Evolutionary conservation across 2,329 filamentous ascomycete species (phyloP).

Genomic region (Dothiorella sarmentorum): DNA sequence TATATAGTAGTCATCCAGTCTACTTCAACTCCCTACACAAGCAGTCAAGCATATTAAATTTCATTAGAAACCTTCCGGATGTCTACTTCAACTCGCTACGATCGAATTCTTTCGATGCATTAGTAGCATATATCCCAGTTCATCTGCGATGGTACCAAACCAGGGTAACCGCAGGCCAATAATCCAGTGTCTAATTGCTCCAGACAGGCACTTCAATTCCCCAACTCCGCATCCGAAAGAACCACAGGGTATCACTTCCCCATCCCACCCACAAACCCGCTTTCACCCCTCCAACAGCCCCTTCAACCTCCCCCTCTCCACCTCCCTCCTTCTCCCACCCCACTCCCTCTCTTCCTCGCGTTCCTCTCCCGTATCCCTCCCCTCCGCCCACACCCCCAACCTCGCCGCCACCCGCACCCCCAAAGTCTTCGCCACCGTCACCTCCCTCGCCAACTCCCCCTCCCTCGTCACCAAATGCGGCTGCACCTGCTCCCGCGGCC

Average conservation of each 20-base stretch:
- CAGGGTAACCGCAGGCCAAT: no score
- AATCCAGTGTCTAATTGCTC: no score
- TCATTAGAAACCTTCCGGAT: no score
- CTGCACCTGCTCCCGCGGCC: constrained; percentile 52
- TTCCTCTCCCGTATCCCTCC: not conserved
- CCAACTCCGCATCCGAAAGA: not conserved
- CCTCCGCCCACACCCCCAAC: constrained; percentile 25
- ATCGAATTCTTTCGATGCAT: no score
- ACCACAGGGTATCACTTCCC: not conserved
- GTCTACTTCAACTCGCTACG: no score
- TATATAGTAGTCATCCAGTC: no score
- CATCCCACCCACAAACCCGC: not conserved
- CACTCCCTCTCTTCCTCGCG: not conserved
- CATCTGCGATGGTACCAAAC: no score
- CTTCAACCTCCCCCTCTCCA: constrained; percentile 6
- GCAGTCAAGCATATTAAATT: no score
- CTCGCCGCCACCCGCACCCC: constrained; percentile 37
- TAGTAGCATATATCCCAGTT: no score
- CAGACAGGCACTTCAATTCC: no score
- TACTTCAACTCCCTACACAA: no score
- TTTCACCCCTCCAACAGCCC: not conserved
- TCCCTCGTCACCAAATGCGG: constrained; percentile 64
- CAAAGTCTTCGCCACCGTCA: constrained; percentile 64
- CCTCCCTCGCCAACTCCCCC: constrained; percentile 62
- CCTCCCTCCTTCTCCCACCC: not conserved